These are phyloP conservation scores for Pseudocercospora fuligena DNA, from an alignment of 2,329 filamentous ascomycete species.

Conservation along the genomic window DNA sequence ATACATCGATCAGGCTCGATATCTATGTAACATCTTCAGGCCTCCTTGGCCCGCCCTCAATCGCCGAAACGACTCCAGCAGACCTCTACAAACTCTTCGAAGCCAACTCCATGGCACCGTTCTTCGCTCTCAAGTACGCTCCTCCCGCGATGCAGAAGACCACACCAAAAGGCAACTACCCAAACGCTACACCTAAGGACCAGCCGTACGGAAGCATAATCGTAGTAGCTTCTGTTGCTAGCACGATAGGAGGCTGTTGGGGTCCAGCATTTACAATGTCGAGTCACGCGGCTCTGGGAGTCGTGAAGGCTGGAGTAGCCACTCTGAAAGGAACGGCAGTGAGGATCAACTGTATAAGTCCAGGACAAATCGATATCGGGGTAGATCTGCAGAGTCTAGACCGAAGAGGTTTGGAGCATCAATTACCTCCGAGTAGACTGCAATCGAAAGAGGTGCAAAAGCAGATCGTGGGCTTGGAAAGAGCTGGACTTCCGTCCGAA, in stretches of 20 bases:
- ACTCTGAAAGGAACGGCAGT: constrained; percentile 64
- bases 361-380: constrained; percentile 54
- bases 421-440: constrained; percentile 61
- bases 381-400: constrained; percentile 57
- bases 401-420: constrained; percentile 55
- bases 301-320: constrained; percentile 63
- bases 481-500: constrained; percentile 62
- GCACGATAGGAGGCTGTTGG: constrained; percentile 62
- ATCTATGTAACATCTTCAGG: constrained; percentile 65
- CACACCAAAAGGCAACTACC: constrained; percentile 59
- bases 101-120: constrained; percentile 62
- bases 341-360: constrained; percentile 60
- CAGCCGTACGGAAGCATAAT: constrained; percentile 66
- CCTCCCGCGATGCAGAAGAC: constrained; percentile 67
- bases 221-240: constrained; percentile 64
- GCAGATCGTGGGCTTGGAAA: constrained; percentile 61
- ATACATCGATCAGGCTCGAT: constrained; percentile 53
- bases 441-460: constrained; percentile 58
- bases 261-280: constrained; percentile 66
- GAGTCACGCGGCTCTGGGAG: constrained; percentile 64
- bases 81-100: constrained; percentile 65
- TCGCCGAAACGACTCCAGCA: constrained; percentile 60
- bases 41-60: constrained; percentile 61
- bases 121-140: constrained; percentile 68
- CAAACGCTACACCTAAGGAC: constrained; percentile 65